Base-by-base conservation (phyloP, 805 yeast species). In the Wickerhamomyces canadensis region DNA sequence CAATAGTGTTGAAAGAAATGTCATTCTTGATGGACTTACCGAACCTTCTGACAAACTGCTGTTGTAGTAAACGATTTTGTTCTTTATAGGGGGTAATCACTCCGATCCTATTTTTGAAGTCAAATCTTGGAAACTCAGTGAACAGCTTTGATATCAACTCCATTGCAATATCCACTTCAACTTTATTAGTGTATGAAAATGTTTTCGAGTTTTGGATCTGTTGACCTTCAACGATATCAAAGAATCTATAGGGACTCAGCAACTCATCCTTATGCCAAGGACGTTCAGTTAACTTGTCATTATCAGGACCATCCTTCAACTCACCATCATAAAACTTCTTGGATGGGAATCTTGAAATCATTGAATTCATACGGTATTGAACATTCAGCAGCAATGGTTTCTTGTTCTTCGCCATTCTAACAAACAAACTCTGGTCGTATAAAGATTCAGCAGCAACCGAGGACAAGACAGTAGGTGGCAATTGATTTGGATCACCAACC, bases 401-500 rank as follows among this genome's bases (percentile, higher is more conserved):
- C 63, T 78, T 54, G 48, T 79, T 60, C 43, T 75, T 75, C 49
- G 84, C 95, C 94, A 91, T 89, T 44, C 98, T 72, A 29, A 91
- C 98, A 60, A 93, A 93, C 53, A 93, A 67, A 55, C 95, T 84
- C 59, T 91, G 96, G 45, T 91, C 96, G 54, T 93, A 93, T 30
- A 77, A 76, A 49, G 69, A 74, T 5, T 75, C 67, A 1, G 94
- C 81, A 2, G 98, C 98, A 12, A 78, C 81, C 49, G 84, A 88
- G 0, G 97, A 91, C 15, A 93, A 62, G 10, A 91, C 98, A 0
- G 98, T 91, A 0, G 98, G 98, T 0, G 98, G 98, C 44, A 93
- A 70, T 63, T 93, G 98, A 57, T 93, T 89, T 2, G 98, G 98
- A 64, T 93, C 98, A 58, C 98, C 98, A 32, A 93, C 98, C 95